Percentiles rank a stretch among this genome's conserved stretches.
Evolutionary conservation across 345 rosid genomes (phyloP).

Genomic region (Eucalyptus curtisii): DNA sequence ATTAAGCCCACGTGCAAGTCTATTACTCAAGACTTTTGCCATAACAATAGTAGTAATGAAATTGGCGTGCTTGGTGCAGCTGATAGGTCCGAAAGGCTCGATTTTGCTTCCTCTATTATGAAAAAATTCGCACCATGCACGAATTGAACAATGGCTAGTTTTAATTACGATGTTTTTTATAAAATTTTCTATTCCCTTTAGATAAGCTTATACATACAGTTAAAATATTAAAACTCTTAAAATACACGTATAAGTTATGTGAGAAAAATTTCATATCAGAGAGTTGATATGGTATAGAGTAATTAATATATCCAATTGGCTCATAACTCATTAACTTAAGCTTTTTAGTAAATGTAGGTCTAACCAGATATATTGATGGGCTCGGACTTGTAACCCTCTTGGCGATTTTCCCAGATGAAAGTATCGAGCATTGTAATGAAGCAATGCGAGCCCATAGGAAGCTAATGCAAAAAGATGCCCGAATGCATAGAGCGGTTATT

Average conservation of each 20-base stretch:
- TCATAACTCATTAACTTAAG: rapidly evolving
- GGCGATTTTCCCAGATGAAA: rapidly evolving
- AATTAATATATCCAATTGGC: no score
- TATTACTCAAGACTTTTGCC: not conserved
- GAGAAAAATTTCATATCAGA: no score
- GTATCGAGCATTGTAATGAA: no score
- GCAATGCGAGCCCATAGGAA: no score
- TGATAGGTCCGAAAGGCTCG: not conserved
- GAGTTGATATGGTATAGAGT: rapidly evolving
- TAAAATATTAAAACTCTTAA: no score
- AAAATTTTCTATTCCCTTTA: no score
- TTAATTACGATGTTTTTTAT: not conserved
- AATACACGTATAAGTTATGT: no score
- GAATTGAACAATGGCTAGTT: not conserved
- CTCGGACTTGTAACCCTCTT: rapidly evolving
- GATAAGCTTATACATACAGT: not conserved
- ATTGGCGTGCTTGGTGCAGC: not conserved
- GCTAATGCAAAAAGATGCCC: no score
- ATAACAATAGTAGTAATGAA: not conserved
- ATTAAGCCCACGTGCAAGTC: not conserved
- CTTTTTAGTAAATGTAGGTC: rapidly evolving
- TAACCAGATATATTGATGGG: rapidly evolving
- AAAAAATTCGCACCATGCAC: not conserved
- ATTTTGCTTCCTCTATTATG: not conserved
- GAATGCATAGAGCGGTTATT: rapidly evolving